A percentile compares a stretch with the other conserved stretches of the same genome.
Conservation (phyloP, 2,329 filamentous ascomycete species). For the Colletotrichum echinochloae region DNA sequence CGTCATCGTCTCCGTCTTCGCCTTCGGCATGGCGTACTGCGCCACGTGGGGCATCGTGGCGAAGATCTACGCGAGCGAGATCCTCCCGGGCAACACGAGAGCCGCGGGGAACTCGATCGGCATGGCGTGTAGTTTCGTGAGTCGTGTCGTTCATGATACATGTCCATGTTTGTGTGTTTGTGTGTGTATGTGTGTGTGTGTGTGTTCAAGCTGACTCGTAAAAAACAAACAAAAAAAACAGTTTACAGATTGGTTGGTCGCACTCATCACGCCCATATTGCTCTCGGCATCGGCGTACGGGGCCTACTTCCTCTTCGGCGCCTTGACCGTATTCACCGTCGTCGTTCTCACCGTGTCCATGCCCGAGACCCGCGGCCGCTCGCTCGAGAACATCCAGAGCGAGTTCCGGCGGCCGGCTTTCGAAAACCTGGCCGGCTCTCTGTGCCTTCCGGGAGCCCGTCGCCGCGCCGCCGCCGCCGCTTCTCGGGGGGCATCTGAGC, state of each 20-base stretch:
- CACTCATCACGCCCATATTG: slow-evolving; percentile 57
- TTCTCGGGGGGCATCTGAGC: background rate
- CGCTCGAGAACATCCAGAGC: slow-evolving; percentile 58
- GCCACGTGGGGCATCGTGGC: slow-evolving; percentile 66
- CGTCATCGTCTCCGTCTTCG: slow-evolving; percentile 62
- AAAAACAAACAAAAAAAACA: no score
- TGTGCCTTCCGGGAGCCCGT: background rate
- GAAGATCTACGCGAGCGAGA: slow-evolving; percentile 69
- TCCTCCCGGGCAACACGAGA: slow-evolving; percentile 65
- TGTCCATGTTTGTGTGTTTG: no score
- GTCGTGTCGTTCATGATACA: background rate
- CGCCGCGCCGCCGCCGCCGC: no score
- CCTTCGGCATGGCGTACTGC: slow-evolving; percentile 60
- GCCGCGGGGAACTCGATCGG: slow-evolving; percentile 66
- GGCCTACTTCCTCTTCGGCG: slow-evolving; percentile 60
- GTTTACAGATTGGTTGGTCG: slow-evolving; percentile 59
- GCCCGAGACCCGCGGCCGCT: slow-evolving; percentile 57
- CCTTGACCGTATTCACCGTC: slow-evolving; percentile 52
- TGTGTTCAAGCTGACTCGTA: slow-evolving; percentile 9
- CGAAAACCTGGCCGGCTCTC: background rate
- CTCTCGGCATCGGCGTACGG: slow-evolving; percentile 54
- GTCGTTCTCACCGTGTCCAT: slow-evolving; percentile 54
- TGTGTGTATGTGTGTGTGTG: no score
- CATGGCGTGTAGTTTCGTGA: slow-evolving; percentile 50
- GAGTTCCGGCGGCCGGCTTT: slow-evolving; percentile 52